A percentile compares a stretch with the other conserved stretches of the same genome.
phyloP scores from a whole-genome alignment of 2,329 filamentous ascomycete genomes.

The Phoma sp. region DNA sequence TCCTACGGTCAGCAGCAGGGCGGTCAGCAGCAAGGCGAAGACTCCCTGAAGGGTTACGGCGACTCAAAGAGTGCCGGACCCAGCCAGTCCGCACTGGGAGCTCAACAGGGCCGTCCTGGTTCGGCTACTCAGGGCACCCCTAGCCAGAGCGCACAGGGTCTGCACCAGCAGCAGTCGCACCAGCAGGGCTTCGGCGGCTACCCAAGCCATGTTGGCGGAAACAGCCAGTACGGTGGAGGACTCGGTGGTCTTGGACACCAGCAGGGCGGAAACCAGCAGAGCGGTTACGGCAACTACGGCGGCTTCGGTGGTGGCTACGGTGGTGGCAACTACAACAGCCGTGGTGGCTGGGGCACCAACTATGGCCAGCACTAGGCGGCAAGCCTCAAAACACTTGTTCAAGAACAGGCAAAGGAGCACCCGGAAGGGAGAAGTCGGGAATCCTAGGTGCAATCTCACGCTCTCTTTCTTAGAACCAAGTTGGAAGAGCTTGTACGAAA shows the following conservation, averaged over 20 bases:
- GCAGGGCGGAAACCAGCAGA: conserved; percentile 53
- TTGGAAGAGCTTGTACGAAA: conserved; percentile 14
- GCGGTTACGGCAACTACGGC: conserved; percentile 52
- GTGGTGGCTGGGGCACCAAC: conserved; percentile 58
- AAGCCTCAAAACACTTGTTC: conserved; percentile 4
- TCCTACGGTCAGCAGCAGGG: conserved; percentile 58
- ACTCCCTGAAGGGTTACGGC: conserved; percentile 63
- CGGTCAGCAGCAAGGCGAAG: conserved; percentile 58
- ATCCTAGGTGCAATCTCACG: background rate
- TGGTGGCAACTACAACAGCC: conserved; percentile 50
- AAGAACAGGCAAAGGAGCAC: conserved; percentile 5
- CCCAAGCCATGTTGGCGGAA: conserved; percentile 55
- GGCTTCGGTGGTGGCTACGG: conserved; percentile 48
- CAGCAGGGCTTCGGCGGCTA: conserved; percentile 65
- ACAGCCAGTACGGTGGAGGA: conserved; percentile 59
- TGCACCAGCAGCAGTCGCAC: conserved; percentile 62
- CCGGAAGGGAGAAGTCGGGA: background rate
- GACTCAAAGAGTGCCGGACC: conserved; percentile 63
- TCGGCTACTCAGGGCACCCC: conserved; percentile 66
- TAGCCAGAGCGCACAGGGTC: conserved; percentile 58
- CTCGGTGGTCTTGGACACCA: conserved; percentile 60
- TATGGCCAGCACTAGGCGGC: conserved; percentile 48
- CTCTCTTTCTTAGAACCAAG: background rate
- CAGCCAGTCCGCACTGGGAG: conserved; percentile 63
- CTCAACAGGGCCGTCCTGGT: conserved; percentile 66